Base-by-base conservation (phyloP, 2,329 filamentous ascomycete genomes). In the Blastomyces emzantsi region DNA sequence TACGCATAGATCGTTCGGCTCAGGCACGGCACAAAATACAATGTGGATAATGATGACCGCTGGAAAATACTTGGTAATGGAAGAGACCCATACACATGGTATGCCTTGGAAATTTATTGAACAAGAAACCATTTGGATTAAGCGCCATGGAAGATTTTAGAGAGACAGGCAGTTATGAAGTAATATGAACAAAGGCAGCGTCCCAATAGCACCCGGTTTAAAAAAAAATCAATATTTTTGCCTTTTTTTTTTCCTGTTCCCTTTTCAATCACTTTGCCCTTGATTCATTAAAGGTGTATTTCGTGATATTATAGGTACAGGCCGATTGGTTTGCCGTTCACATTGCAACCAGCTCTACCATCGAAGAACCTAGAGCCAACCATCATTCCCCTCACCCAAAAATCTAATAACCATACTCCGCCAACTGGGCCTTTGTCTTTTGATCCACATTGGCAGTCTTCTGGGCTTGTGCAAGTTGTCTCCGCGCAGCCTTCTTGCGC, bases 401-500 rank as follows among this genome's bases (percentile, higher is more conserved):
- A 74, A 75, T 77, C 74, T 96, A 97, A 87, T 96, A 96, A 80
- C 92, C 93, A 82, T 85, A 91, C 76, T 87, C 83, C 82, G 90
- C 90, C 79, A 97, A 89, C 81, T 94, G 88, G 84, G 89, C 84
- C 82, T 88, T 86, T 79, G 89, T 90, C 87, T 94, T 92, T 78
- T 85, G 83, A 82, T 93, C 88, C 80, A 93, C 87, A 79, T 86
- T 87, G 73, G 92, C 90, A 80, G 84, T 90, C 89, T 93, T 93
- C 88, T 96, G 89, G 74, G 93, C 92, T 79, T 96, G 90, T 73
- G 87, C 84, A 74, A 97, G 83, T 84, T 95, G 90, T 86, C 89
- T 90, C 79, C 89, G 86, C 74, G 90, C 90, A 73, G 91, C 87
- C 91, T 95, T 96, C 94, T 97, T 99, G 87, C 92, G 92, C 87